Evolutionary conservation across 2,329 filamentous ascomycete genomes (phyloP).

Genomic region (Leptographium radiaticola): DNA sequence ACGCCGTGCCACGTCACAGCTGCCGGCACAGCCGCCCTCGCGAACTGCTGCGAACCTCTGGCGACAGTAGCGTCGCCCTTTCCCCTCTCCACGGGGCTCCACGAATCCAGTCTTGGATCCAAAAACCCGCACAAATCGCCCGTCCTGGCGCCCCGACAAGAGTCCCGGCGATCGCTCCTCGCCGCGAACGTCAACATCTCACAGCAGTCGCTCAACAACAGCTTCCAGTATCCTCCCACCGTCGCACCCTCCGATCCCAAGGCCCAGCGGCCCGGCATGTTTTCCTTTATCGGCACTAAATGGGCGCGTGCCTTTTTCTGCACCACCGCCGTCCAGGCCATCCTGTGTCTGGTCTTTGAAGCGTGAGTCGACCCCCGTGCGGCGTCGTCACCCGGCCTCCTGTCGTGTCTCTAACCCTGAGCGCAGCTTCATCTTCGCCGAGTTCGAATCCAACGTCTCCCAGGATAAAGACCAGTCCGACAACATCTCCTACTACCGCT

Average conservation of each 20-base stretch:
- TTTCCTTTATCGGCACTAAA: conserved; percentile 68
- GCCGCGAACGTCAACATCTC: conserved; percentile 21
- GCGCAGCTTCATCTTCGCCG: conserved; percentile 66
- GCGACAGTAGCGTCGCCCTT: not conserved
- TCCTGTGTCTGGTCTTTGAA: conserved; percentile 73
- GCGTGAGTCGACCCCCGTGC: conserved; percentile 46
- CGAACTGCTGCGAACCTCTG: too few species aligned
- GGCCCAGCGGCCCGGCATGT: conserved; percentile 28
- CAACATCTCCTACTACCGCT: conserved; percentile 43
- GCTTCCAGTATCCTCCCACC: conserved; percentile 21
- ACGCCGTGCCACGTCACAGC: too few species aligned
- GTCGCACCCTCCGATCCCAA: conserved; percentile 19
- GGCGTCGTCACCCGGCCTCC: too few species aligned
- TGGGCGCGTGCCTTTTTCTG: conserved; percentile 85
- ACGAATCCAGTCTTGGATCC: not conserved
- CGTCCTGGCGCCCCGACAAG: conserved; percentile 32
- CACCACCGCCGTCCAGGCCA: conserved; percentile 61
- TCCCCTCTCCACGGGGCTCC: not conserved
- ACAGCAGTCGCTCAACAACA: conserved; percentile 18
- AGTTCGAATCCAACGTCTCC: conserved; percentile 56
- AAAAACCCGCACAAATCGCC: conserved; percentile 17
- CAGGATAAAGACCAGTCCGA: conserved; percentile 28
- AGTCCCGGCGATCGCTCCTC: conserved; percentile 32
- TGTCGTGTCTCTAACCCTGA: not conserved
- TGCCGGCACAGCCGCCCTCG: too few species aligned